phyloP scores from a whole-genome alignment of 164 flowering plant genomes.

The Umbilicus rupestris region DNA sequence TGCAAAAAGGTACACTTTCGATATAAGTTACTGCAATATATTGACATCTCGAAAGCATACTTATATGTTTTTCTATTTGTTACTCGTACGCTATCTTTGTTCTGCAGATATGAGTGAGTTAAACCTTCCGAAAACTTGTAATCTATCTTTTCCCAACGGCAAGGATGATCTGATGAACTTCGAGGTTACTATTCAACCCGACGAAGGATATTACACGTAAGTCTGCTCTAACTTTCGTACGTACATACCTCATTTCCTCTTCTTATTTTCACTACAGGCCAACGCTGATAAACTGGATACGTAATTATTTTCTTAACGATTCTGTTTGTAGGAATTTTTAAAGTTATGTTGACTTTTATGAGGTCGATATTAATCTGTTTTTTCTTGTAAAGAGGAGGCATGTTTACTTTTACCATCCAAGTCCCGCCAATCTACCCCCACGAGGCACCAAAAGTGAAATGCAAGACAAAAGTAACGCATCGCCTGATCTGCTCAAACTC shows the following conservation, averaged over 20 bases:
- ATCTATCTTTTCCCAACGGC: conserved; percentile 37
- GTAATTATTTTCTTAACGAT: too few relatives aligned
- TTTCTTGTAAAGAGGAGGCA: conserved; percentile 23
- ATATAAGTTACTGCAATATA: neutral
- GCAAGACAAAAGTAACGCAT: conserved; percentile 32
- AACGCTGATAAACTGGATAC: neutral
- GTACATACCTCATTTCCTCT: neutral
- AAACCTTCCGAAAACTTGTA: conserved; percentile 39
- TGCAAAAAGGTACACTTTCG: conserved; percentile 31
- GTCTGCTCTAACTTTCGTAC: conserved; percentile 11
- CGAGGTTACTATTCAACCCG: conserved; percentile 39
- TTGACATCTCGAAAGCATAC: too few relatives aligned
- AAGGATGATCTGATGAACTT: conserved; percentile 49
- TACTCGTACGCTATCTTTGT: too few relatives aligned
- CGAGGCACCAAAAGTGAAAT: conserved; percentile 40
- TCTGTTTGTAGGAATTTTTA: too few relatives aligned
- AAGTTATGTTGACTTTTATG: too few relatives aligned
- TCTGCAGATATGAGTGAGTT: conserved; percentile 34
- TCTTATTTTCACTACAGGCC: neutral
- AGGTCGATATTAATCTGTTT: too few relatives aligned
- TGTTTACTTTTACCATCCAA: conserved; percentile 26
- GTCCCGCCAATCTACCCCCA: conserved; percentile 32
- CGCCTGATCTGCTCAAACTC: neutral
- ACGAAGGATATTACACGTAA: conserved; percentile 44
- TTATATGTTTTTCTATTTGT: too few relatives aligned